Base-by-base conservation (phyloP, 1,284 basidiomycete species). In the Macrocystidia cucumis region DNA sequence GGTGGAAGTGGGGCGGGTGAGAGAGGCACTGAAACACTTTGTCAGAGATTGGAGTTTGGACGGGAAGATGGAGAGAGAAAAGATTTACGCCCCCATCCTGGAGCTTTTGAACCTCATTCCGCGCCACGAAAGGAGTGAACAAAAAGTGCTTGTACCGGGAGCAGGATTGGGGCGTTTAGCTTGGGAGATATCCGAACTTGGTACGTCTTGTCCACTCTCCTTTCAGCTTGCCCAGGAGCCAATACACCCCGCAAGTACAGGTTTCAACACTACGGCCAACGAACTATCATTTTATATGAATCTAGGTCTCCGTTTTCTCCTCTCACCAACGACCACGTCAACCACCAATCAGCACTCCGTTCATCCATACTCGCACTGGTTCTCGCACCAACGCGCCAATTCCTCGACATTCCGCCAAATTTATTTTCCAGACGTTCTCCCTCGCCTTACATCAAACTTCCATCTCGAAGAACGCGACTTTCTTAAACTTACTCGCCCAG, bases 221-320 rank as follows among this genome's bases (percentile, higher is more conserved):
- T n/a, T n/a, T n/a, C n/a, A n/a, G n/a, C n/a, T n/a, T n/a, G n/a
- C n/a, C n/a, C n/a, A n/a, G n/a, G n/a, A n/a, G n/a, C n/a, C n/a
- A n/a, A n/a, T n/a, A n/a, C n/a, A n/a, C n/a, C n/a, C n/a, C n/a
- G n/a, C n/a, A n/a, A 3, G 7, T 25, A 2, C 37, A 76, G 72
- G 72, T 5, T 78, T 67, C 44, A 54, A 67, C 28, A 71, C 70
- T 0, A 72, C 69, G 0, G 74, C 75, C 4, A 72, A 74, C 44
- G 74, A 79, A 45, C 53, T 76, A 5, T 82, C 78, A 0, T 69
- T 60, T 43, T 81, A 71, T 54, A 79, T 80, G 78, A 74, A 66
- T 26, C 58, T 78, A 9, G 68, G 72, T 1, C 63, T 78, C 36
- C 66, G 69, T 5, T 73, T 73, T 43, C 60, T 82, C 3, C 56